A percentile compares a stretch with the other conserved stretches of the same genome.
phyloP scores from a whole-genome alignment of 2,329 filamentous ascomycete species.

The Plectosphaerella sp. region DNA sequence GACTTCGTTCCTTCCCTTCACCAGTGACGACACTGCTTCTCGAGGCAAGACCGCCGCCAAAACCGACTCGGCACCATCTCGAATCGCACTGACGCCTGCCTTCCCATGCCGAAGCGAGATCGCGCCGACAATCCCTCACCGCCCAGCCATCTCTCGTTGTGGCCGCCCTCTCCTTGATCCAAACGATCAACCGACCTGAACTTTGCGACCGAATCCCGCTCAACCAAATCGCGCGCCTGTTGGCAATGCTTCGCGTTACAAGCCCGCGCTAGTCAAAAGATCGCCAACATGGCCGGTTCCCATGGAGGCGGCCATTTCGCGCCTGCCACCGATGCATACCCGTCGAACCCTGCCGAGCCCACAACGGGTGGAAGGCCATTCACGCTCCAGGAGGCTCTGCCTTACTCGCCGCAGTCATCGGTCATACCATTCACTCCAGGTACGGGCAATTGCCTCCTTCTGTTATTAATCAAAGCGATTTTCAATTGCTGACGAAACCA shows the following conservation, averaged over 20 bases:
- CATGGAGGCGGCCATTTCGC: background rate
- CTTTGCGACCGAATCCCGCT: background rate
- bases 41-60: background rate
- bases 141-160: too few relatives aligned
- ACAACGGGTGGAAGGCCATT: slow-evolving; percentile 36
- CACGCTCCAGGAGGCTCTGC: slow-evolving; percentile 69
- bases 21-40: slow-evolving; percentile 4
- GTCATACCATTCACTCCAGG: slow-evolving; percentile 75
- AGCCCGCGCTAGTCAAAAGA: background rate
- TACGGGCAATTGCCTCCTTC: slow-evolving; percentile 29
- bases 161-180: too few relatives aligned
- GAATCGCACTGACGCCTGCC: background rate
- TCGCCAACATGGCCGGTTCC: background rate
- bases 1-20: slow-evolving; percentile 10
- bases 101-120: too few relatives aligned
- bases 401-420: slow-evolving; percentile 78
- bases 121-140: too few relatives aligned
- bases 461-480: background rate
- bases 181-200: too few relatives aligned
- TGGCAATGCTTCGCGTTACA: background rate
- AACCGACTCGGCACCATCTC: background rate
- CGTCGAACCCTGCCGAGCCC: background rate
- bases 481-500: background rate
- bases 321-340: background rate
- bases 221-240: background rate